Percentiles rank a stretch among this genome's conserved stretches.
Conservation (phyloP, 2,329 filamentous ascomycete species). For the Sporothrix schenckii region DNA sequence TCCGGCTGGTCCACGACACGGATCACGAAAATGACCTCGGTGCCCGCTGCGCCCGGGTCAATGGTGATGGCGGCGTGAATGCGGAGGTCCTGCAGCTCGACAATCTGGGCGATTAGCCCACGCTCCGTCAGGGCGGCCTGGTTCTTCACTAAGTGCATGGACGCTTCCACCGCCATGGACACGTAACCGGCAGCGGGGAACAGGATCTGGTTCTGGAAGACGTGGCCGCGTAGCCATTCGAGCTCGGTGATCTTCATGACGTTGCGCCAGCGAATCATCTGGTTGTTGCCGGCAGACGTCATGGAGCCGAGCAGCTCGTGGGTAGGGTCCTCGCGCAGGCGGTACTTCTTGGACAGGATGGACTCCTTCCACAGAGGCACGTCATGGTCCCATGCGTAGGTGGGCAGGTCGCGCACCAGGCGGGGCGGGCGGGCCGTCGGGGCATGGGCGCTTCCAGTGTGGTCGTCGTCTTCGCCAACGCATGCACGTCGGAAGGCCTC, state of each 20-base stretch:
- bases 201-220: slow-evolving; percentile 52
- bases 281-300: slow-evolving; percentile 42
- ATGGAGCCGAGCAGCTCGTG: slow-evolving; percentile 44
- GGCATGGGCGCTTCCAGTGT: background rate
- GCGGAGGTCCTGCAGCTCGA: slow-evolving; percentile 33
- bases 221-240: slow-evolving; percentile 55
- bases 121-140: background rate
- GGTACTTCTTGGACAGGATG: slow-evolving; percentile 40
- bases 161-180: slow-evolving; percentile 47
- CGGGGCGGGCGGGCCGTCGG: slow-evolving; percentile 3
- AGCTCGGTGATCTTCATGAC: slow-evolving; percentile 44
- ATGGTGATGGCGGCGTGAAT: slow-evolving; percentile 33
- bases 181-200: slow-evolving; percentile 51
- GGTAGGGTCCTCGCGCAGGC: slow-evolving; percentile 39
- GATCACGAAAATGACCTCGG: slow-evolving; percentile 33
- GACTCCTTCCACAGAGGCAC: slow-evolving; percentile 37
- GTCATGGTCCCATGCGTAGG: slow-evolving; percentile 36
- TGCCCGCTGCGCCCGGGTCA: slow-evolving; percentile 31
- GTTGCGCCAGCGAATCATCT: slow-evolving; percentile 48
- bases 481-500: slow-evolving; percentile 32
- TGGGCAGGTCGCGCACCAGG: slow-evolving; percentile 34
- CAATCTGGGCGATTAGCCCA: slow-evolving; percentile 22
- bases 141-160: slow-evolving; percentile 37
- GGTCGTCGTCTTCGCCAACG: background rate
- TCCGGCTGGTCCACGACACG: slow-evolving; percentile 10